phyloP scores from a whole-genome alignment of 768 basidiomycete species.

The Tylopilus plumbeoviolaceoides region DNA sequence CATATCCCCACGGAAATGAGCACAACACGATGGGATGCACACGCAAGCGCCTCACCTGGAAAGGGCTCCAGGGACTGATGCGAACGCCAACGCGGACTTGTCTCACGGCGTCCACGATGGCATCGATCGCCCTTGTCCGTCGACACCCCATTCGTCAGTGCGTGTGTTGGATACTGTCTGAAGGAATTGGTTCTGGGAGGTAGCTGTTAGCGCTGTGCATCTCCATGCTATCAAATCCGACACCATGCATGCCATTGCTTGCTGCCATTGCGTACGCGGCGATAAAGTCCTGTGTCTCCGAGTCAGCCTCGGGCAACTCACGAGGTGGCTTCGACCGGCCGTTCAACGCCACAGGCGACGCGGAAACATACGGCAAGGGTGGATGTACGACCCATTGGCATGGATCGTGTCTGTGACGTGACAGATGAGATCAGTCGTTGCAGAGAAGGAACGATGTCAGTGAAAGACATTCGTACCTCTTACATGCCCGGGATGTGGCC shows the following conservation, averaged over 20 bases:
- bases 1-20: constrained; percentile 36
- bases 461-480: no score
- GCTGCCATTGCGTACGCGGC: not conserved
- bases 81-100: not conserved
- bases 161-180: not conserved
- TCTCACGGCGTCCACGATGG: not conserved
- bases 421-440: no score
- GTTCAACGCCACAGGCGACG: no score
- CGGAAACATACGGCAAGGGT: no score
- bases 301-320: no score
- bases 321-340: no score
- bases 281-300: not conserved
- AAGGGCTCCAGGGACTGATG: not conserved
- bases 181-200: not conserved
- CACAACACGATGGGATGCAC: not conserved
- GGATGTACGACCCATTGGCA: no score
- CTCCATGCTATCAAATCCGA: not conserved
- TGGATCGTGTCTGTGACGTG: no score
- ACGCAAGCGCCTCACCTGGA: not conserved
- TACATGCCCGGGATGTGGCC: no score
- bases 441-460: no score
- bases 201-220: not conserved
- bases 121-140: not conserved
- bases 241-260: not conserved
- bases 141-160: not conserved